Base-by-base conservation (phyloP, 495 filamentous ascomycete genomes). In the Penicillium steckii region DNA sequence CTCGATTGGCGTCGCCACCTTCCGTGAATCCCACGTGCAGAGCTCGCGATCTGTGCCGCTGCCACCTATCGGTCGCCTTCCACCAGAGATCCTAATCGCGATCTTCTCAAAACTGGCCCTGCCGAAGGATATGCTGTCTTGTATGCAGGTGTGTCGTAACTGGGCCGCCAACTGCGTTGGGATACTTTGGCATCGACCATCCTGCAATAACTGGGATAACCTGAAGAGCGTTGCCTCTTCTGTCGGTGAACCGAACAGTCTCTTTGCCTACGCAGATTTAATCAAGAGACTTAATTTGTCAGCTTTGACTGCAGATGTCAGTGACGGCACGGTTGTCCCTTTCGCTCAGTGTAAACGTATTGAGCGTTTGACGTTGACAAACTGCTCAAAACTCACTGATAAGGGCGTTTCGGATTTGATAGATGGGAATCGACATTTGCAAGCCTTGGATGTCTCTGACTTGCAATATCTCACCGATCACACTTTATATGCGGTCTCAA, bases 161-260 rank as follows among this genome's bases (percentile, higher is more conserved):
- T 99, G 95, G 95, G 87, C 95, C 37, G 79, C 86, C 52, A 97
- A 97, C 64, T 87, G 85, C 43, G 95, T 97, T 25, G 94, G 93
- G 46, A 81, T 96, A 40, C 78, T 98, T 10, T 98, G 94, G 94
- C 92, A 97, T 65, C 82, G 94, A 42, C 94, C 95, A 2, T 82
- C 88, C 23, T 96, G 94, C 72, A 88, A 87, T 53, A 88, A 81
- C 48, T 97, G 91, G 88, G 62, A 77, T 15, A 88, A 88, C 59
- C 80, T 96, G 56, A 75, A 81, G 57, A 85, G 76, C 46, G 91
- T 97, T 58, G 88, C 90, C 57, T 72, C 76, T 15, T 88, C 95
- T 2, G 82, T 97, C 24, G 77, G 84, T 27, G 71, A 84, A 26
- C 65, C 78, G 37, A 68, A 84, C 24, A 85, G 88, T 49, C 92